These are phyloP conservation scores for Achlya hypogyna DNA, from an alignment of 352 stramenopile species.

Conservation along the genomic window DNA sequence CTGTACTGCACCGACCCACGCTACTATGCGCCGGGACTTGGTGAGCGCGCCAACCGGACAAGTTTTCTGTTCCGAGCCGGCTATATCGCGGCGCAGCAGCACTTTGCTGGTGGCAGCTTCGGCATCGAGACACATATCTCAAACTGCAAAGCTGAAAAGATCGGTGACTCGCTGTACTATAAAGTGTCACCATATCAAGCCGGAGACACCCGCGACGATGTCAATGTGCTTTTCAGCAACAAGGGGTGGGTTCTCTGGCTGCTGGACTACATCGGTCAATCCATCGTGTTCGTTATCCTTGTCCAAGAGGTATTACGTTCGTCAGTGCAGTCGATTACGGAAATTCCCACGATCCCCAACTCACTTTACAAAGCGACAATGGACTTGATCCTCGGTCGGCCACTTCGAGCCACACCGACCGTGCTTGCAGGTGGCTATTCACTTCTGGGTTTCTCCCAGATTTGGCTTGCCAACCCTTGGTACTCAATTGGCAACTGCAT, in stretches of 20 bases:
- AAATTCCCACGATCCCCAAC: background rate
- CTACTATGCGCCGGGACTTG: background rate
- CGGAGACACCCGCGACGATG: constrained; percentile 16
- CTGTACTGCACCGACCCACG: constrained; percentile 19
- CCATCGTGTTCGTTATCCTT: constrained; percentile 5
- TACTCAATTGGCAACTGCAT: constrained; percentile 23
- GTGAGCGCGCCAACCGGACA: background rate
- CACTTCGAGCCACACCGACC: background rate
- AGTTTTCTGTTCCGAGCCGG: constrained; percentile 22
- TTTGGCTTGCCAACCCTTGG: constrained; percentile 21
- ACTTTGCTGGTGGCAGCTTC: constrained; percentile 21
- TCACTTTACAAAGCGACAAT: background rate
- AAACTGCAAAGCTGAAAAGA: constrained; percentile 21
- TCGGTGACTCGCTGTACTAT: constrained; percentile 19
- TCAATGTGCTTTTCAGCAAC: constrained; percentile 23
- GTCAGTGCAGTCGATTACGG: background rate
- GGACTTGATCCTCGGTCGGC: background rate
- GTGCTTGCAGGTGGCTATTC: constrained; percentile 3
- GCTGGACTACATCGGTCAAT: constrained; percentile 20
- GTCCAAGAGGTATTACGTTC: constrained; percentile 13
- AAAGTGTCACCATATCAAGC: constrained; percentile 12
- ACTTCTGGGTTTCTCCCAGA: constrained; percentile 8
- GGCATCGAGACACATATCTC: constrained; percentile 23
- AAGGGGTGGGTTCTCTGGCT: constrained; percentile 17
- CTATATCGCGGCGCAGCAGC: constrained; percentile 25